Evolutionary conservation across 1,284 basidiomycete species (phyloP).

Genomic region (Pseudozyma hubeiensis): DNA sequence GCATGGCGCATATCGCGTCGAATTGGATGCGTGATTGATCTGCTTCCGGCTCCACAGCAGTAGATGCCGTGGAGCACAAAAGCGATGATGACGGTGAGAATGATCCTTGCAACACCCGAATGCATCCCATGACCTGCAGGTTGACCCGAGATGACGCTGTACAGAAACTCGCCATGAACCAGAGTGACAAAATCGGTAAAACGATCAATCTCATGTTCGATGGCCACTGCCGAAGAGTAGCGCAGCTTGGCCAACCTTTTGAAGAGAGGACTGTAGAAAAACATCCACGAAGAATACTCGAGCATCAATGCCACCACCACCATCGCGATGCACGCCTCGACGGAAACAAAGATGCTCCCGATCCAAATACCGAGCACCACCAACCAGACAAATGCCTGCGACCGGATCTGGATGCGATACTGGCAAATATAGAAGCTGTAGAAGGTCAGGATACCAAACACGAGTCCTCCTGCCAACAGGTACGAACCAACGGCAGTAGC

Average conservation of each 20-base stretch:
- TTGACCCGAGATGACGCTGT: constrained; percentile 36
- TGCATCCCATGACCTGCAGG: constrained; percentile 57
- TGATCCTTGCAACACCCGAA: constrained; percentile 40
- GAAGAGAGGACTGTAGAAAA: constrained; percentile 55
- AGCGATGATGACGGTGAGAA: constrained; percentile 49
- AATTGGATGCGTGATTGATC: constrained; percentile 48
- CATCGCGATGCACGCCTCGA: constrained; percentile 50
- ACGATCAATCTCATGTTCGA: constrained; percentile 63
- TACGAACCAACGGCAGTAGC: constrained; percentile 56
- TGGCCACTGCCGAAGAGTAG: constrained; percentile 56
- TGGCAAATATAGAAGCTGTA: constrained; percentile 61
- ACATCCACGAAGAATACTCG: constrained; percentile 53
- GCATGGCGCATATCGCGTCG: constrained; percentile 31
- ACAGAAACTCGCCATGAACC: constrained; percentile 58
- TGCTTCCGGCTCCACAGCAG: constrained; percentile 41
- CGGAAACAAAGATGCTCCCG: constrained; percentile 53
- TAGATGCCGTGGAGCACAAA: constrained; percentile 54
- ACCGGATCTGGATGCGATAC: constrained; percentile 57
- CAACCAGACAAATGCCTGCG: constrained; percentile 39
- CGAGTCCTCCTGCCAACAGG: constrained; percentile 43
- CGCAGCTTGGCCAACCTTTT: constrained; percentile 48
- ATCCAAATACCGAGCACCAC: constrained; percentile 48
- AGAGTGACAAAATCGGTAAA: constrained; percentile 61
- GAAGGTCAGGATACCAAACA: constrained; percentile 36
- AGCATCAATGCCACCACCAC: constrained; percentile 45